Conservation (phyloP, 129 eudicot genomes). For the Ambrosia artemisiifolia region DNA sequence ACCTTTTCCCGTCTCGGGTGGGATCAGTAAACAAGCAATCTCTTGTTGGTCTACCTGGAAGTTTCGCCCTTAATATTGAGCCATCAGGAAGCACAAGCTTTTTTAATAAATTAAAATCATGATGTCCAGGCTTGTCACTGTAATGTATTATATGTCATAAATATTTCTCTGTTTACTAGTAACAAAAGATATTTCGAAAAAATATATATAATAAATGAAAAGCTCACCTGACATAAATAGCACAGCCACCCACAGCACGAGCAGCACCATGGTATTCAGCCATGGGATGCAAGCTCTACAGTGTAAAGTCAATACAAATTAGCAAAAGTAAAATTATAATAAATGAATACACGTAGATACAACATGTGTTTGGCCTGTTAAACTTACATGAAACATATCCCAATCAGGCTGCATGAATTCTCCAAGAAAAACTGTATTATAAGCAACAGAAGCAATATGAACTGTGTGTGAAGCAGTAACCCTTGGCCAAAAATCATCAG, state of each 20-base stretch:
- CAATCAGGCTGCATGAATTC: constrained; percentile 99
- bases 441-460: constrained; percentile 93
- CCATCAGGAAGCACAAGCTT: constrained; percentile 96
- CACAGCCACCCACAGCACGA: constrained; percentile 95
- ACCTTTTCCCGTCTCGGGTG: constrained; percentile 81
- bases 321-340: constrained; percentile 3
- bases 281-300: constrained; percentile 88
- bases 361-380: neutral
- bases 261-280: constrained; percentile 98
- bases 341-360: neutral
- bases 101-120: constrained; percentile 66
- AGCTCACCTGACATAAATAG: constrained; percentile 81
- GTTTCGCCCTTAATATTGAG: constrained; percentile 79
- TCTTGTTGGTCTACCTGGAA: constrained; percentile 89
- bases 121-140: constrained; percentile 97
- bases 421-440: constrained; percentile 77
- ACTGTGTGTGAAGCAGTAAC: constrained; percentile 96
- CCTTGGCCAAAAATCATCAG: constrained; percentile 92
- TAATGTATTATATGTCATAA: constrained; percentile 20
- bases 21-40: constrained; percentile 93
- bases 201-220: neutral
- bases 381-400: constrained; percentile 96
- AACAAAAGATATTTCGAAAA: neutral
- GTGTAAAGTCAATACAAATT: neutral
- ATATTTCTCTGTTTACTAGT: neutral